Evolutionary conservation across 768 basidiomycete species (phyloP), one percentile per base, ranked within the genome.

Genomic region (Boletus vinaceobasis): DNA sequence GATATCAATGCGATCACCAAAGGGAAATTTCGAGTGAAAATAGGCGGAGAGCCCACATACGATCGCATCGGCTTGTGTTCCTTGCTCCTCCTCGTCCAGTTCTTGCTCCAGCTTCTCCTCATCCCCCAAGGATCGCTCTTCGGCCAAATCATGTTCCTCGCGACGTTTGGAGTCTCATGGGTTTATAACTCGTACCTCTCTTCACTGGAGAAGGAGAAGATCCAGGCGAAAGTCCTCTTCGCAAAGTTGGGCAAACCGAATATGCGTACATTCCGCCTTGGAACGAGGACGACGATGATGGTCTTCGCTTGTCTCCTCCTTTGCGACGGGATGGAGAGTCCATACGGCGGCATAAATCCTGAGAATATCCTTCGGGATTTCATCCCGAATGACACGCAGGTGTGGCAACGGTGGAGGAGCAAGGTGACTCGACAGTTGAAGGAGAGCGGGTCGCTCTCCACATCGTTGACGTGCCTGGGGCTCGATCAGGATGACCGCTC

Each of bases 71-170:
- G 73, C 26, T n/a, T 60, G 35, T 70, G 60, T 21, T 70, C 72
- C 5, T 39, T 73, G 9, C 63, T 72, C 5, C 66, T 73, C 32
- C 58, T 68, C 19, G 21, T 60, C 38, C 73, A 74, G 27, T 72
- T 72, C 61, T 7, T 74, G 23, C 48, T 64, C 23, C 73, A 74
- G 54, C 60, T 73, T 4, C 60, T 74, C 43, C 62, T 74, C 35
- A 71, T 72, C 23, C 73, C 73, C 4, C 72, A 74, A 48, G 66
- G 59, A 11, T 32, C 52, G 11, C 64, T 73, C 37, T 72, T 74
- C 7, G 73, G 74, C 11, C 73, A 74, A 46, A 51, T 71, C 40
- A 55, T 74, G 68, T 74, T 74, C 53, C 52, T 74, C 29, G 42
- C 51, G 1, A 59, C 72, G 1, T 62, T 74, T 15, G 66, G 57